A percentile compares a stretch with the other conserved stretches of the same genome.
phyloP scores from a whole-genome alignment of 2,329 filamentous ascomycete genomes.

The Cordyceps cicadae region DNA sequence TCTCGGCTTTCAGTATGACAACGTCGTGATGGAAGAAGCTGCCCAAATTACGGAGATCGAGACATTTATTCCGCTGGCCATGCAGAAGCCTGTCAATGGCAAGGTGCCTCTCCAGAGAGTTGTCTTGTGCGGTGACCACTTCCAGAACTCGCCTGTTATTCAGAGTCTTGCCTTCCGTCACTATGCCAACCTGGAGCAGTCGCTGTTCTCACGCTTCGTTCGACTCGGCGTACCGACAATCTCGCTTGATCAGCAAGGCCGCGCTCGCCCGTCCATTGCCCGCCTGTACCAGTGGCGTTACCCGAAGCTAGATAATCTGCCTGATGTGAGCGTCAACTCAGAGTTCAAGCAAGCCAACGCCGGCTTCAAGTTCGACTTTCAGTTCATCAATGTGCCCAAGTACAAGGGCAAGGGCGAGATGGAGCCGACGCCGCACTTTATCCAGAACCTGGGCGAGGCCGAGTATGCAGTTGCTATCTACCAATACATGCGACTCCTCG shows the following conservation, averaged over 20 bases:
- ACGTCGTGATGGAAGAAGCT: constrained; percentile 96
- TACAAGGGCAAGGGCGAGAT: constrained; percentile 86
- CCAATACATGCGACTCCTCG: constrained; percentile 94
- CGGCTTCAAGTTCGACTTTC: constrained; percentile 88
- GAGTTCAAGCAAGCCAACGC: constrained; percentile 81
- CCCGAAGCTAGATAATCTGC: constrained; percentile 66
- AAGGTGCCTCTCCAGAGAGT: constrained; percentile 75
- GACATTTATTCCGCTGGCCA: constrained; percentile 88
- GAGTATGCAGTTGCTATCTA: constrained; percentile 94
- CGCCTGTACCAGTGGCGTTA: constrained; percentile 93
- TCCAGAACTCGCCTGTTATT: constrained; percentile 92
- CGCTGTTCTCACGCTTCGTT: constrained; percentile 83
- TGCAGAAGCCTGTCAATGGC: constrained; percentile 72
- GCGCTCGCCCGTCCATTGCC: constrained; percentile 78
- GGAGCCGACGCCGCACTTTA: constrained; percentile 87
- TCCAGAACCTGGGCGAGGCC: constrained; percentile 93
- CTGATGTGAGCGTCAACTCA: constrained; percentile 56
- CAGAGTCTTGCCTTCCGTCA: constrained; percentile 91
- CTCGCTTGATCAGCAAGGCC: constrained; percentile 85
- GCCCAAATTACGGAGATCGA: constrained; percentile 97
- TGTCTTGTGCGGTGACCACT: constrained; percentile 88
- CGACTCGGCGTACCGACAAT: constrained; percentile 88
- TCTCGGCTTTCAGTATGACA: constrained; percentile 96
- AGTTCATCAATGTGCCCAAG: constrained; percentile 91
- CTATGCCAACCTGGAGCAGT: constrained; percentile 94